phyloP scores from a whole-genome alignment of 225 moss, liverwort and hornwort species.

The Antitrichia curtipendula region DNA sequence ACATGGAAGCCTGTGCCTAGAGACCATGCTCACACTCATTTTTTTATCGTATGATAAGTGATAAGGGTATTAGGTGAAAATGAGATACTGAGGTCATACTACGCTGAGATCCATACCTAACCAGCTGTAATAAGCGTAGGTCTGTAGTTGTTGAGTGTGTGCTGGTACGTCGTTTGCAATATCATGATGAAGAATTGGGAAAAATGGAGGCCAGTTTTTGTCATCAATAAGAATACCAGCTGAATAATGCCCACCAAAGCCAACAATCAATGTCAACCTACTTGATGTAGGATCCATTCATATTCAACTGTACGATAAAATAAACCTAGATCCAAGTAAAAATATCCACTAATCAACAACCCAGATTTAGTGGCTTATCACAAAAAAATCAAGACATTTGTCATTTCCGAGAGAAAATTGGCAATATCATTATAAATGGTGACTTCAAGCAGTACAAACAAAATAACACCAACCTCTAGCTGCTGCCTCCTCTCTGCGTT shows the following conservation, averaged over 20 bases:
- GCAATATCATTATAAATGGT: not conserved
- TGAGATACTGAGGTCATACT: not conserved
- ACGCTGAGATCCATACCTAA: slow-evolving; percentile 37
- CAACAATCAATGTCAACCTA: not conserved
- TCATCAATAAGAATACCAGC: slow-evolving; percentile 91
- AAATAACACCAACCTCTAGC: slow-evolving; percentile 48
- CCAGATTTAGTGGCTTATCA: not conserved
- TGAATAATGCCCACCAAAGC: slow-evolving; percentile 28
- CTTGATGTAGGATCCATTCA: not conserved
- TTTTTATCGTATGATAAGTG: not conserved
- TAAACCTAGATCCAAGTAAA: not conserved
- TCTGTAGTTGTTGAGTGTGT: slow-evolving; percentile 71
- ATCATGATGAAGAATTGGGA: slow-evolving; percentile 85
- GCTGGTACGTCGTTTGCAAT: slow-evolving; percentile 73
- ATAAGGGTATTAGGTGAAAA: not conserved
- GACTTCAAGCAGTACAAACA: not conserved
- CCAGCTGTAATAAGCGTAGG: slow-evolving; percentile 85
- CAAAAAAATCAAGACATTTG: not conserved
- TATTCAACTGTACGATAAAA: not conserved
- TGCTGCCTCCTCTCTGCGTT: slow-evolving; percentile 90
- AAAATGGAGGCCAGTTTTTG: slow-evolving; percentile 80
- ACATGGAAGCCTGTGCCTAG: not conserved
- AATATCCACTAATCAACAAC: not conserved
- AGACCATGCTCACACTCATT: not conserved
- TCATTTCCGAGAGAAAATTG: not conserved